phyloP scores from a whole-genome alignment of 2,329 filamentous ascomycete genomes.

The Epichloe coenophiala region DNA sequence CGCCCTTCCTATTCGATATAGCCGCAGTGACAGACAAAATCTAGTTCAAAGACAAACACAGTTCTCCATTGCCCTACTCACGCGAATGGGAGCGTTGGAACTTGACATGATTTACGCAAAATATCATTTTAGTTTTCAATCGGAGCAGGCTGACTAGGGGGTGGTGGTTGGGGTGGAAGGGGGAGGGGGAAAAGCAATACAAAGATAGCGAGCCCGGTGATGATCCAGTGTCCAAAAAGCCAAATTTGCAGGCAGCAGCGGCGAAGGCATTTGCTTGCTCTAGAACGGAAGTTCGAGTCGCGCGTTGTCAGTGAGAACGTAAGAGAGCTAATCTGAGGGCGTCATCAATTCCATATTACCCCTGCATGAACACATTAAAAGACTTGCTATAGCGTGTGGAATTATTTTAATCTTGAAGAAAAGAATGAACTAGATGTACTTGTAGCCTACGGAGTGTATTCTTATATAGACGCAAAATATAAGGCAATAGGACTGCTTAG shows the following conservation, averaged over 20 bases:
- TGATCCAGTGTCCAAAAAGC: constrained; percentile 42
- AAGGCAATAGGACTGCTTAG: too few species aligned
- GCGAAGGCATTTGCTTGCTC: constrained; percentile 5
- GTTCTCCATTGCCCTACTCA: not conserved
- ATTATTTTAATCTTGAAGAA: too few species aligned
- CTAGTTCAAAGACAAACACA: not conserved
- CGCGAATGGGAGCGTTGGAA: not conserved
- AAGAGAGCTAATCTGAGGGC: constrained; percentile 46
- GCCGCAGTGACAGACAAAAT: constrained; percentile 24
- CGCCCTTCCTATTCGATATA: constrained; percentile 3
- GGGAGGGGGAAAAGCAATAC: not conserved
- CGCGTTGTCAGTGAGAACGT: constrained; percentile 39
- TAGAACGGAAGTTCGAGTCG: constrained; percentile 8
- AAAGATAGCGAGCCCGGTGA: constrained; percentile 26
- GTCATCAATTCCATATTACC: too few species aligned
- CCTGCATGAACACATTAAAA: too few species aligned
- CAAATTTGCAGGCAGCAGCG: constrained; percentile 42
- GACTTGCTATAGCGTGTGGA: too few species aligned
- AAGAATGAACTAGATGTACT: too few species aligned
- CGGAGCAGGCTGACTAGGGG: constrained; percentile 28
- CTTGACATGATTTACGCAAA: not conserved
- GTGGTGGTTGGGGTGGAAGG: not conserved
- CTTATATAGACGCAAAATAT: too few species aligned
- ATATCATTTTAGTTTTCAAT: constrained; percentile 39
- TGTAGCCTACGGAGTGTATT: too few species aligned